Conservation (phyloP, 768 basidiomycete genomes). For the Galerina marginata region DNA sequence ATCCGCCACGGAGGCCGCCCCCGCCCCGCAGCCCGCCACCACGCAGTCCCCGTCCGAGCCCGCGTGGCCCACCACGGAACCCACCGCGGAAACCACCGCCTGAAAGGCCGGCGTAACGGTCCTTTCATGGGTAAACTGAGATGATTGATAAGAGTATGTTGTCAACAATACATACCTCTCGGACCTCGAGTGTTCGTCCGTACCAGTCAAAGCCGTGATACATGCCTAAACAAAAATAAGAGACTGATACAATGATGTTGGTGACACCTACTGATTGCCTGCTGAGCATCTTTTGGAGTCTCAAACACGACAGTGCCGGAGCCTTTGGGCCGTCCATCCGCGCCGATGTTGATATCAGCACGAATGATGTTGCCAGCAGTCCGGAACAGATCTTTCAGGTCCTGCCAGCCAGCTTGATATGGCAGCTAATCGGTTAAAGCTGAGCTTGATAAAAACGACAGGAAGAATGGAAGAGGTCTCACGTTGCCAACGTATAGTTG, state of each 20-base stretch:
- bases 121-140: conserved; percentile 43
- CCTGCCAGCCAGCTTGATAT: conserved; percentile 99
- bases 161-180: conserved; percentile 65
- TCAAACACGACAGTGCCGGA: conserved; percentile 98
- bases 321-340: conserved; percentile 92
- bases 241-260: background rate
- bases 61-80: conserved; percentile 45
- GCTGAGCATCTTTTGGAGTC: conserved; percentile 85
- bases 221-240: conserved; percentile 63
- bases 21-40: conserved; percentile 43
- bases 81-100: conserved; percentile 72
- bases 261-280: conserved; percentile 82
- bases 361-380: conserved; percentile 94
- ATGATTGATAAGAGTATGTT: background rate
- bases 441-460: background rate
- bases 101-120: conserved; percentile 86
- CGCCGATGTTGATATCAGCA: conserved; percentile 93
- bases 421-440: conserved; percentile 65
- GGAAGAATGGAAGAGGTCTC: conserved; percentile 28
- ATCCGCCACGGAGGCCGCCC: conserved; percentile 44
- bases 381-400: conserved; percentile 96
- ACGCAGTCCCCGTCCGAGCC: conserved; percentile 38
- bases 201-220: conserved; percentile 99
- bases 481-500: conserved; percentile 95
- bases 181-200: conserved; percentile 92